phyloP scores from a whole-genome alignment of 257 asterid species.

The Scutellaria baicalensis region DNA sequence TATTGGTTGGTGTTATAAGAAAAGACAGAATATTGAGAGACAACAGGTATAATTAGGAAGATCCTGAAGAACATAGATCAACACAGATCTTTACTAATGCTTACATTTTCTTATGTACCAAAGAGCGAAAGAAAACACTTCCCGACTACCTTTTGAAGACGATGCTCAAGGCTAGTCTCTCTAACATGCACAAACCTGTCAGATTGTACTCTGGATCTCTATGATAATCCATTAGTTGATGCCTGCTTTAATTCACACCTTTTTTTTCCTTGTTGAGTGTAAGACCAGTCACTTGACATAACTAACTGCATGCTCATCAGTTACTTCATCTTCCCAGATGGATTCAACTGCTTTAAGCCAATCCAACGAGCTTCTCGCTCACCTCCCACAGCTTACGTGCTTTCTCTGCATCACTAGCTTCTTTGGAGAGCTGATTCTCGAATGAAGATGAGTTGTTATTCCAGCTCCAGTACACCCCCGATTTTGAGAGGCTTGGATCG shows the following conservation, averaged over 20 bases:
- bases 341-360: conserved; percentile 35
- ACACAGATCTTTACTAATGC: neutral
- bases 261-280: neutral
- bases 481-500: conserved; percentile 78
- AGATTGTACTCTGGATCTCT: neutral
- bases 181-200: neutral
- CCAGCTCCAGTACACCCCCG: conserved; percentile 99
- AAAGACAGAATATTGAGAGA: too few species aligned
- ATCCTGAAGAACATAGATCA: neutral
- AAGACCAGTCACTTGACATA: neutral
- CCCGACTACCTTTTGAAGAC: neutral
- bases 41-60: neutral
- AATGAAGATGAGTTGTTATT: conserved; percentile 71
- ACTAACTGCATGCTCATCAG: neutral
- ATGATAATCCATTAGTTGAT: neutral
- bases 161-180: neutral
- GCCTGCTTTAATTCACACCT: neutral
- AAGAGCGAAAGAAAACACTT: neutral
- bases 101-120: conserved; percentile 9
- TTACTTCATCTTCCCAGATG: neutral
- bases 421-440: conserved; percentile 75
- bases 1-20: too few species aligned
- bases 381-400: conserved; percentile 88
- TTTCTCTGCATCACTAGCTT: conserved; percentile 82
- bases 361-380: conserved; percentile 86